Percentiles rank a stretch among this genome's conserved stretches.
Evolutionary conservation across 2,329 filamentous ascomycete species (phyloP).

Genomic region (Fusarium sp.): DNA sequence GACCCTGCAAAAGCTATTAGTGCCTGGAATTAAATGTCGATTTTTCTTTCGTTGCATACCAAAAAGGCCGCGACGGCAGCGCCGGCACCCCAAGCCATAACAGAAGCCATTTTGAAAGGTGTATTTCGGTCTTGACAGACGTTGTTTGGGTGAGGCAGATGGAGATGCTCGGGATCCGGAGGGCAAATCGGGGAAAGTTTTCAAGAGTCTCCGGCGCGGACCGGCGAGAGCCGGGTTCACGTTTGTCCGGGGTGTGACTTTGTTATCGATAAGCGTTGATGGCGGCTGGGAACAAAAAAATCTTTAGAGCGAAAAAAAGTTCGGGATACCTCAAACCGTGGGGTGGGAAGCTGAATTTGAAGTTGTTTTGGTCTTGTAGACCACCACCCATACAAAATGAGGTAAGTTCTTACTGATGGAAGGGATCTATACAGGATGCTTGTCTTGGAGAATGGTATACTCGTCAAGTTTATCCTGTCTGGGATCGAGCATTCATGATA

Average conservation of each 20-base stretch:
- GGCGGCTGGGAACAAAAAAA: conserved; percentile 8
- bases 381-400: conserved; percentile 44
- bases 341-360: conserved; percentile 44
- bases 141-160: conserved; percentile 21
- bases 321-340: conserved; percentile 35
- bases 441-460: not conserved
- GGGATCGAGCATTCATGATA: not conserved
- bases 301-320: conserved; percentile 14
- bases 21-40: not conserved
- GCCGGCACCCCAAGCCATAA: conserved; percentile 60
- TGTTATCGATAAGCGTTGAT: conserved; percentile 41
- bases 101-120: conserved; percentile 53
- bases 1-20: conserved; percentile 69
- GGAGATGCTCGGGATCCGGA: conserved; percentile 22
- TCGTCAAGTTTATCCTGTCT: not conserved
- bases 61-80: conserved; percentile 64
- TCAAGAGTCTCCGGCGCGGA: conserved; percentile 43
- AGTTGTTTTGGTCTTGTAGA: conserved; percentile 43
- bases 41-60: conserved; percentile 49
- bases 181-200: conserved; percentile 44
- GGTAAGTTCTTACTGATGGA: conserved; percentile 30
- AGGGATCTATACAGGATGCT: not conserved
- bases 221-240: conserved; percentile 22
- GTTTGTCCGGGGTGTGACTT: conserved; percentile 32
- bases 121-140: not conserved